Evolutionary conservation across 1,139 yeast genomes (phyloP), one percentile per base, ranked within the genome.

Genomic region (Maudiozyma humilis): DNA sequence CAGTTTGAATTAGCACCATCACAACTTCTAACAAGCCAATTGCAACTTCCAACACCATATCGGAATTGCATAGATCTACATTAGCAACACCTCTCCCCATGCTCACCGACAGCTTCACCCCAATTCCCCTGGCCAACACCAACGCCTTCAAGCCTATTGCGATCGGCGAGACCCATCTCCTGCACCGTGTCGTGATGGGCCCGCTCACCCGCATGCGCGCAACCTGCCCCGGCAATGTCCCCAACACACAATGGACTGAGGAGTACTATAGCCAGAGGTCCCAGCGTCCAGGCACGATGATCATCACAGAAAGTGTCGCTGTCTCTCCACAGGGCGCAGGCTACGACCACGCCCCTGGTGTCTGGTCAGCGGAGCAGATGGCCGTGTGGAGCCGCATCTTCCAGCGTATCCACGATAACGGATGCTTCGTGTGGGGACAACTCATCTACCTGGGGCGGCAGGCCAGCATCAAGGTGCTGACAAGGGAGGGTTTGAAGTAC

Each of bases 401-500:
- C 14, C 10, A 34, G 10, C 12, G 25, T 4, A 34, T 34, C 2
- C 36, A 34, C 3, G 14, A 34, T 4, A 34, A 34, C 18, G 19
- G 19, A 34, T 34, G 25, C 2, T 34, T 18, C 25, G 36, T 34
- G n/a, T 34, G 36, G 36, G 23, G 14, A 23, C 36, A 34, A 17
- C 4, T 34, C 8, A 14, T 34, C 10, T 3, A n/a, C 23, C 19
- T 34, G 14, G 36, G 36, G n/a, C 17, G 36, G 19, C 36, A 34
- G 23, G 36, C 36, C 19, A 18, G 36, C 19, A 34, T 34, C 23
- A 34, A 18, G 14, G 17, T 25, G 7, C 23, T 34, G 6, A 4
- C 36, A 3, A 6, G 36, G 13, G 36, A 34, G 8, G 36, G 36
- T 2, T 13, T 34, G 15, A 19, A 19, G 14, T 34, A 34, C 12